phyloP scores from a whole-genome alignment of 192 early-diverging fungal genomes.

The Gamsiella multidivaricata region DNA sequence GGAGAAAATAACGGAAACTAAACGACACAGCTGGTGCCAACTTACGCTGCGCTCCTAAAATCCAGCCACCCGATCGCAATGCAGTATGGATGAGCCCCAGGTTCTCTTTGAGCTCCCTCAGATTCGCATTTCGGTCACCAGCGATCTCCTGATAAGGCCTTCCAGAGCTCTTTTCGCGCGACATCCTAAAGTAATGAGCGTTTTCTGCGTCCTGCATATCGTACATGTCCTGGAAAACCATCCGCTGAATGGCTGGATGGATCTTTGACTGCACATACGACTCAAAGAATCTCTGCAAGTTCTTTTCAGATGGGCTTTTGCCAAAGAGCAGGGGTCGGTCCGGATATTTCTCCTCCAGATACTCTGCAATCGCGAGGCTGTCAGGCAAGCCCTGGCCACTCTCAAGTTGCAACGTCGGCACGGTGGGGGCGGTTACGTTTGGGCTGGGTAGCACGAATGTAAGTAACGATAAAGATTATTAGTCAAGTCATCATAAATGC shows the following conservation, averaged over 20 bases:
- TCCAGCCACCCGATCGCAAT: constrained; percentile 31
- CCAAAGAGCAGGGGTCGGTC: constrained; percentile 59
- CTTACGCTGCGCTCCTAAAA: constrained; percentile 58
- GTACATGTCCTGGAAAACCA: constrained; percentile 46
- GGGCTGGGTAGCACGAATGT: neutral
- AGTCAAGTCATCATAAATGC: neutral
- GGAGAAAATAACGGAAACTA: no score
- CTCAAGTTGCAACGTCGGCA: constrained; percentile 51
- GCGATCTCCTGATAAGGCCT: constrained; percentile 41
- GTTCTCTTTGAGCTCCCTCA: constrained; percentile 32
- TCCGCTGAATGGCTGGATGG: constrained; percentile 29
- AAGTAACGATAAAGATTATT: neutral
- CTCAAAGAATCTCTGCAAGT: constrained; percentile 56
- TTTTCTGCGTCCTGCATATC: constrained; percentile 25
- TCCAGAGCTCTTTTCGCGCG: constrained; percentile 51
- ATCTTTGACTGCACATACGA: constrained; percentile 50
- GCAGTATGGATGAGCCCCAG: constrained; percentile 33
- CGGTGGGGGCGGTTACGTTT: constrained; percentile 45
- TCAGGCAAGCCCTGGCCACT: constrained; percentile 55
- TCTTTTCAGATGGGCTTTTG: constrained; percentile 32
- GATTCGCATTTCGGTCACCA: constrained; percentile 22
- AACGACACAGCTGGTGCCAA: no score
- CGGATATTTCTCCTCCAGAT: constrained; percentile 68
- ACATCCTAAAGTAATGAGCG: constrained; percentile 50
- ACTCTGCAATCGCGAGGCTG: constrained; percentile 66